Base-by-base conservation (phyloP, 202 grass and related monocot species). In the Hordeum pubiflorum region DNA sequence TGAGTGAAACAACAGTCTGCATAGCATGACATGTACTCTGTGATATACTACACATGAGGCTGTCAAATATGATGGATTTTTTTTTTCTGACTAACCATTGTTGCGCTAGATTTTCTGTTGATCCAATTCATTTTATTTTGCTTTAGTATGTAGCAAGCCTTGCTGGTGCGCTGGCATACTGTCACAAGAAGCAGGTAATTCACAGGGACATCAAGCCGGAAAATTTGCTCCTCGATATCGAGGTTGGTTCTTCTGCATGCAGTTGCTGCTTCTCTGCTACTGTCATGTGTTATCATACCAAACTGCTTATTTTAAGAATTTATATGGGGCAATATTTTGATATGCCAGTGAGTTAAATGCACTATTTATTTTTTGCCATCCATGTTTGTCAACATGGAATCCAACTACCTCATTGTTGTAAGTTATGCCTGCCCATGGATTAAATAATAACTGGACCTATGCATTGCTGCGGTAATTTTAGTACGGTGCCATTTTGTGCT, bases 161-260 rank as follows among this genome's bases (percentile, higher is more conserved):
- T 29, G 92, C 90, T 57, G 83, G 77, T 79, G 92, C 95, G 63
- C 59, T 98, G 33, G 88, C 82, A 15, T 95, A 95, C 85, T 98
- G 92, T 80, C 95, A 98, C 86, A 91, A 91, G 84, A 98, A 98
- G 80, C 86, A 91, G 83, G 86, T 98, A 68, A 98, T 98, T 46
- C 92, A 98, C 48, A 89, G 95, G 77, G 95, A 98, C 74, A 98
- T 98, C 90, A 98, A 98, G 80, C 92, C 95, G 41, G 95, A 98
- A 77, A 98, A 98, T 86, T 80, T 98, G 60, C 79, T 98, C 56
- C 88, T 98, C 11, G 95, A 98, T 85, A 79, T 94, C 14, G 90
- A 98, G 85, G 92, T 95, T 81, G 2, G 78, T 88, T 84, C 67
- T 66, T 63, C 31, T 48, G 69, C 72, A 36, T 52, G 55, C 58